These are phyloP conservation scores for Coemansia reversa DNA, from an alignment of 192 early-diverging fungal genomes.

Conservation along the genomic window DNA sequence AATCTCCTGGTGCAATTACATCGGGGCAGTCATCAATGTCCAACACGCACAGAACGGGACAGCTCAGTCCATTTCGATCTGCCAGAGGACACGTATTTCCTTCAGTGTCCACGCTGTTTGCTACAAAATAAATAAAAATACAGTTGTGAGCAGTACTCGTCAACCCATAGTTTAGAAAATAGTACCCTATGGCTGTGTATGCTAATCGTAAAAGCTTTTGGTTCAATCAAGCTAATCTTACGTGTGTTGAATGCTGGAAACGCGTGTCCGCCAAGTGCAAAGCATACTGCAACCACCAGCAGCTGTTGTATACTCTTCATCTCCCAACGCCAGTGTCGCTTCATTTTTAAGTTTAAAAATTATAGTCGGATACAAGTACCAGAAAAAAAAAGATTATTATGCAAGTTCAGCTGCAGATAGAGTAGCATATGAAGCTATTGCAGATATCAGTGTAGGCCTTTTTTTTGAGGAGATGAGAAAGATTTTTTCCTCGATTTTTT, in stretches of 20 bases:
- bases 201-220: too few species aligned
- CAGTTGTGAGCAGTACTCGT: too few species aligned
- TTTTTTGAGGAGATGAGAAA: too few species aligned
- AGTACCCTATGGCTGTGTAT: neutral
- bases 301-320: too few species aligned
- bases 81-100: slow-evolving; percentile 57
- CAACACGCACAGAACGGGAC: slow-evolving; percentile 59
- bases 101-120: slow-evolving; percentile 55
- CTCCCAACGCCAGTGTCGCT: neutral
- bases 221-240: slow-evolving; percentile 12
- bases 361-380: too few species aligned
- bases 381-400: too few species aligned
- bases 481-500: too few species aligned
- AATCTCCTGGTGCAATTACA: slow-evolving; percentile 34
- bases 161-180: too few species aligned
- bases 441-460: too few species aligned
- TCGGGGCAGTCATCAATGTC: slow-evolving; percentile 53
- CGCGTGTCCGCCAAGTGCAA: neutral
- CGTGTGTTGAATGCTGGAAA: slow-evolving; percentile 37
- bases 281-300: neutral
- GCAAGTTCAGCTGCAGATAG: too few species aligned
- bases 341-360: neutral
- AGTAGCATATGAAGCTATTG: too few species aligned
- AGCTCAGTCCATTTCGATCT: slow-evolving; percentile 45
- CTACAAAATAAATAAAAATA: slow-evolving; percentile 6